Base-by-base conservation (phyloP, 1,139 yeast genomes). In the Taphrina wiesneri region DNA sequence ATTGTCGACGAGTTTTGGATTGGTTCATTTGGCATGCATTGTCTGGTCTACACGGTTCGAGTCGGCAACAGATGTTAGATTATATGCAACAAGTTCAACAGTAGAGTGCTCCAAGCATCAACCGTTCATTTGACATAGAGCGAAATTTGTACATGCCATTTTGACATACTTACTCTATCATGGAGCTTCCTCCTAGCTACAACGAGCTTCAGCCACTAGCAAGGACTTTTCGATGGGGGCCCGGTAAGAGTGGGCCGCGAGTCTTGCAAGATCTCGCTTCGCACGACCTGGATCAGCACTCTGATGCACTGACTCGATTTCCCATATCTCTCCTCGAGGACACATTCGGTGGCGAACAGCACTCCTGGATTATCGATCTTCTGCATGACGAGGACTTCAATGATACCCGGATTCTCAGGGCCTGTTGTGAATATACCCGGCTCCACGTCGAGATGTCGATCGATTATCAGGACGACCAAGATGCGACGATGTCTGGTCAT, bases 221-320 rank as follows among this genome's bases (percentile, higher is more conserved):
- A 23, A 25, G 19, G 15, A 3, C 39, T 7, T 54, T 30, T 17
- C 30, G 59, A 15, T 54, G 59, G 59, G 62, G 62, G 2, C 62
- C 62, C 4, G 62, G 62, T 15, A 43, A 62, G 54, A 62, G 65
- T 25, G 60, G 60, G 17, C 65, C 65, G 17, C 60, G 60, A 19
- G 39, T 62, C 28, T 6, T 62, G 7, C 65, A 62, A 34, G 65
- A 62, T 30, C 57, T 62, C 17, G 47, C 60, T 1, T 56, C 25
- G 23, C 47, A 53, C 43, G 39, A 43, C 25, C 34, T 52, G 25
- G 39, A 43, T 11, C 13, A 49, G 15, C 5, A 23, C n/a, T 34
- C 53, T 5, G 43, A 49, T 17, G 43, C 15, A 11, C 41, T 60
- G 32, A 28, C 34, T 19, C 21, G 52, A 5, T 60, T 60, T 39